These are phyloP conservation scores for Serendipita sp. DNA, from an alignment of 1,284 basidiomycete genomes.

Conservation along the genomic window DNA sequence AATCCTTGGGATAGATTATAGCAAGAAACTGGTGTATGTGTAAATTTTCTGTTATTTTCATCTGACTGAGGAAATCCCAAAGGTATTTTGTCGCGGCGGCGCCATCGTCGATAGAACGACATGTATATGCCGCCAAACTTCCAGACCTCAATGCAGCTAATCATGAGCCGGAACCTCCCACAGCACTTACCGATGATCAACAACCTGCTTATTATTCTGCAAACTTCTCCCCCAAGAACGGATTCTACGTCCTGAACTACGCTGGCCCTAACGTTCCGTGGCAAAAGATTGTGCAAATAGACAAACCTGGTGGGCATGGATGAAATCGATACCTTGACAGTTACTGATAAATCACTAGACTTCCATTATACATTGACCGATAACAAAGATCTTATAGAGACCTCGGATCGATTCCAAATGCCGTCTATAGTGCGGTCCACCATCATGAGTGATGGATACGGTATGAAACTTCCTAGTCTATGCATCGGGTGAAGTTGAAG, in stretches of 20 bases:
- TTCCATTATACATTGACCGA: constrained; percentile 54
- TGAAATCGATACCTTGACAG: not conserved
- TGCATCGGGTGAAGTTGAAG: not conserved
- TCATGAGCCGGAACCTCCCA: constrained; percentile 28
- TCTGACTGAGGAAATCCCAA: constrained; percentile 12
- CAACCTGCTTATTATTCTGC: constrained; percentile 50
- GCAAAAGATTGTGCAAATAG: constrained; percentile 63
- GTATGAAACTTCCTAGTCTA: constrained; percentile 28
- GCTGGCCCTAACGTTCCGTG: constrained; percentile 74
- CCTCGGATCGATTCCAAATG: constrained; percentile 54
- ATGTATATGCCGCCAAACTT: constrained; percentile 51
- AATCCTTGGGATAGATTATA: constrained; percentile 58
- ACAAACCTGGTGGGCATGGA: constrained; percentile 36
- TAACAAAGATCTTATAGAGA: constrained; percentile 60
- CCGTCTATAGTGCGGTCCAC: constrained; percentile 59
- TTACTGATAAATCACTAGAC: constrained; percentile 24
- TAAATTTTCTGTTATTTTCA: constrained; percentile 10
- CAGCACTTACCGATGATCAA: constrained; percentile 51
- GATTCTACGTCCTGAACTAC: constrained; percentile 74
- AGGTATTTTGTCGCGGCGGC: constrained; percentile 85
- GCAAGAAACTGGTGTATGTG: constrained; percentile 57
- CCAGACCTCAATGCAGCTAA: constrained; percentile 16
- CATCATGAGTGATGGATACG: constrained; percentile 65
- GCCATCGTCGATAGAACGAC: constrained; percentile 68
- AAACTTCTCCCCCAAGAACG: constrained; percentile 68